Conservation (phyloP, 345 rosid species). For the Iberis pinnata region DNA sequence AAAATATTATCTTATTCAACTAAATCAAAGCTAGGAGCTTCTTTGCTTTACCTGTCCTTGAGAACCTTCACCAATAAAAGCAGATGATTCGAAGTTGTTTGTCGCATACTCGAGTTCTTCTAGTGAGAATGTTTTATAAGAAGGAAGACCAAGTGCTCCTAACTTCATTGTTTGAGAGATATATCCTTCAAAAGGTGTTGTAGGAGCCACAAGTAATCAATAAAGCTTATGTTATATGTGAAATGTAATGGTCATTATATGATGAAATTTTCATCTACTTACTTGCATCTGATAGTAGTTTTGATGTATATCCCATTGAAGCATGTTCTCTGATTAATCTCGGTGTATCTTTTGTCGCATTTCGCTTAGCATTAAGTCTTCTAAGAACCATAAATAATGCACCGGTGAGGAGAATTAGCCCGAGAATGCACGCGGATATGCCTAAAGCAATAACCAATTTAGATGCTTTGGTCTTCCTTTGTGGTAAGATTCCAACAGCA, state of each 20-base stretch:
- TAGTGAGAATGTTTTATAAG: conserved; percentile 74
- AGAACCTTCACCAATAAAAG: conserved; percentile 95
- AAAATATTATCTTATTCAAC: too few species aligned
- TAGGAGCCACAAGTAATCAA: conserved; percentile 12
- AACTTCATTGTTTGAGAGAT: conserved; percentile 84
- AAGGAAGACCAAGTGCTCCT: conserved; percentile 79
- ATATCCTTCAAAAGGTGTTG: conserved; percentile 51
- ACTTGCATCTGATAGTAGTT: conserved; percentile 84
- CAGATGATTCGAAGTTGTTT: conserved; percentile 66
- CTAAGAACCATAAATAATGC: conserved; percentile 42
- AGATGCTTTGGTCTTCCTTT: conserved; percentile 32
- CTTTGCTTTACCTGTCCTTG: conserved; percentile 62
- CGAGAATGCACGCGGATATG: conserved; percentile 50
- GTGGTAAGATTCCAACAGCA: conserved; percentile 77
- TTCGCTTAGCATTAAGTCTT: conserved; percentile 33
- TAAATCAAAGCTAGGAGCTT: conserved; percentile 1
- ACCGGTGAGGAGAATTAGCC: conserved; percentile 45
- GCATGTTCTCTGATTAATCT: conserved; percentile 66
- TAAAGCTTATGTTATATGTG: conserved; percentile 2
- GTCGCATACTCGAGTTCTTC: conserved; percentile 89
- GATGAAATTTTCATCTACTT: conserved; percentile 25
- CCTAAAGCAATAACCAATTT: conserved; percentile 44
- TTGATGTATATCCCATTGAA: conserved; percentile 66
- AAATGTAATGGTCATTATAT: neutral
- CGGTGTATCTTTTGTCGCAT: conserved; percentile 35